Evolutionary conservation across 1,284 basidiomycete genomes (phyloP).

Genomic region (Ganoderma multipileum): DNA sequence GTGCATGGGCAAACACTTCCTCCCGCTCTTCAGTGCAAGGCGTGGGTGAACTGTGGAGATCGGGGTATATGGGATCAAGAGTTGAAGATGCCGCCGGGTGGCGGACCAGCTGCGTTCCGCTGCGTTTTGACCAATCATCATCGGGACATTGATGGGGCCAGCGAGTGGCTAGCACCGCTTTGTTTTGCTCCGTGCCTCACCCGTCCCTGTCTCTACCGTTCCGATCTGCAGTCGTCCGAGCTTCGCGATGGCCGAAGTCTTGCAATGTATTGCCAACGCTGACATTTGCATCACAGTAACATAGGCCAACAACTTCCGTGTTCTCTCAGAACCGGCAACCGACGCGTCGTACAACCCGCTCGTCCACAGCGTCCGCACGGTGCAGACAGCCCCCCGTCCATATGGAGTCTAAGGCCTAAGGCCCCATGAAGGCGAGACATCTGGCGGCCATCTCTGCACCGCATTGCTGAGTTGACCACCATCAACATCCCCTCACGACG

Average conservation of each 20-base stretch:
- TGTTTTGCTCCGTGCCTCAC: not conserved
- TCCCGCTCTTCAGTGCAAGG: not conserved
- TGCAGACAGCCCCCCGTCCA: not conserved
- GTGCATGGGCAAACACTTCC: not conserved
- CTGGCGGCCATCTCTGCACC: constrained; percentile 7
- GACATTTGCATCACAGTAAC: not conserved
- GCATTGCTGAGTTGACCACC: constrained; percentile 2
- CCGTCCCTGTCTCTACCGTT: not conserved
- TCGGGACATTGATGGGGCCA: not conserved
- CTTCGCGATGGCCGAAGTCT: constrained; percentile 1
- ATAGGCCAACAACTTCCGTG: not conserved
- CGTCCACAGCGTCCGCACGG: not conserved
- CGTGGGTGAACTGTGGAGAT: not conserved
- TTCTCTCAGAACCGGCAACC: not conserved
- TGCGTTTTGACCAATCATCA: not conserved
- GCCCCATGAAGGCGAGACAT: not conserved
- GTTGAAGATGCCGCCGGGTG: not conserved
- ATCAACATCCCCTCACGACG: constrained; percentile 8
- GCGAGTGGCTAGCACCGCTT: constrained; percentile 8
- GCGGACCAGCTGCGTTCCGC: not conserved
- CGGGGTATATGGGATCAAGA: not conserved
- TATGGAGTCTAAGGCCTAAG: not conserved
- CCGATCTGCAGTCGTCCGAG: not conserved
- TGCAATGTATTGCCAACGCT: not conserved
- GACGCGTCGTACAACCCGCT: not conserved